These are phyloP conservation scores for Paxillus rubicundulus DNA, from an alignment of 768 basidiomycete genomes.

Conservation along the genomic window DNA sequence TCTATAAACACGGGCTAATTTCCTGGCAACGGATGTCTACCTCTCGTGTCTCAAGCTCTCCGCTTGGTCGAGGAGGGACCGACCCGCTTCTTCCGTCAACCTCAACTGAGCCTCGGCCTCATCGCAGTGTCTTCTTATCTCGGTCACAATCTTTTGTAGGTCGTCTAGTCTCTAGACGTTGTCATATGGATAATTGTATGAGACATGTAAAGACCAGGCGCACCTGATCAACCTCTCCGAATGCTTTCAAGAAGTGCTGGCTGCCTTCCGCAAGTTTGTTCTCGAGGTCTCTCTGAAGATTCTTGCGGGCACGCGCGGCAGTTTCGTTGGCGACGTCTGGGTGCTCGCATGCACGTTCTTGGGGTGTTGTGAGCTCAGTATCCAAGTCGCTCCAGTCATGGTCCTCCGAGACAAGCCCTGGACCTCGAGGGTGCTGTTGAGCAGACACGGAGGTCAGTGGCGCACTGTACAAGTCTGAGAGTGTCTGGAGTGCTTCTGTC, in stretches of 20 bases:
- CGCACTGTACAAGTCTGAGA: constrained; percentile 72
- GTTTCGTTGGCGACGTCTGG: constrained; percentile 52
- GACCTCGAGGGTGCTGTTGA: not conserved
- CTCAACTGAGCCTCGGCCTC: constrained; percentile 77
- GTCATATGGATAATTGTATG: not conserved
- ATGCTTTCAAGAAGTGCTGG: constrained; percentile 75
- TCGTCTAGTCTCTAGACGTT: constrained; percentile 72
- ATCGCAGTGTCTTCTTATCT: constrained; percentile 82
- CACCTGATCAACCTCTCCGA: constrained; percentile 89
- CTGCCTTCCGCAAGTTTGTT: constrained; percentile 78
- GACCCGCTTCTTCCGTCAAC: constrained; percentile 74
- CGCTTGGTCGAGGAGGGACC: constrained; percentile 77
- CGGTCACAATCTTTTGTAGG: constrained; percentile 70
- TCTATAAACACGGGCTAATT: not conserved
- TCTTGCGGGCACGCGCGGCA: constrained; percentile 72
- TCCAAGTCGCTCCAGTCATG: constrained; percentile 30
- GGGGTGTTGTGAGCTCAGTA: constrained; percentile 7
- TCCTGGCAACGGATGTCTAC: constrained; percentile 36
- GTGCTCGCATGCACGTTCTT: constrained; percentile 10
- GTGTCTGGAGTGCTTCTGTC: constrained; percentile 74
- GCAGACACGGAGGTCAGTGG: constrained; percentile 19
- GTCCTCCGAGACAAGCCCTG: constrained; percentile 19
- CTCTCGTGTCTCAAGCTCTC: constrained; percentile 71
- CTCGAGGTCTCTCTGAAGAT: constrained; percentile 84
- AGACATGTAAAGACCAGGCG: constrained; percentile 25